phyloP scores from a whole-genome alignment of 2,329 filamentous ascomycete species.

The Paracamarosporium sp. region DNA sequence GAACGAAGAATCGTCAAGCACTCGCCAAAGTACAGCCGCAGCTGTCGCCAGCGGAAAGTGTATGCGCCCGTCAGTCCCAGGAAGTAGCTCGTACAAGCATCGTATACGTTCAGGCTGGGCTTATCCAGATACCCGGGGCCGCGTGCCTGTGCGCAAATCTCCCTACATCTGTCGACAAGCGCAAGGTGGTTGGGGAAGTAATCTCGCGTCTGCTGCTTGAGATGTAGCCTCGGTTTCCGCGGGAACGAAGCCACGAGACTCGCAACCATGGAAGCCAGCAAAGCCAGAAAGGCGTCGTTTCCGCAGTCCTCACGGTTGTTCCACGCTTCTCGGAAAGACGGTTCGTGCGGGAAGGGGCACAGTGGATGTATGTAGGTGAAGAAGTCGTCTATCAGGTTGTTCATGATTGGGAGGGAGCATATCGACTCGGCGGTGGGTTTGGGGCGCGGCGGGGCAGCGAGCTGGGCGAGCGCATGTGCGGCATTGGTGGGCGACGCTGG shows the following conservation, averaged over 20 bases:
- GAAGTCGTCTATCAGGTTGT: conserved; percentile 78
- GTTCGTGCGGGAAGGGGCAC: conserved; percentile 79
- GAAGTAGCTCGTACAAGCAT: conserved; percentile 79
- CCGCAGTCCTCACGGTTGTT: conserved; percentile 70
- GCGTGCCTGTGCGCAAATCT: conserved; percentile 71
- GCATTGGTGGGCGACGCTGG: conserved; percentile 61
- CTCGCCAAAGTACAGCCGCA: conserved; percentile 75
- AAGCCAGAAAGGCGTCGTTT: conserved; percentile 71
- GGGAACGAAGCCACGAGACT: conserved; percentile 78
- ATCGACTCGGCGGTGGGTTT: conserved; percentile 70
- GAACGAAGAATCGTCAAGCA: conserved; percentile 72
- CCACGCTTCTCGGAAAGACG: conserved; percentile 75
- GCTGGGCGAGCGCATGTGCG: conserved; percentile 59
- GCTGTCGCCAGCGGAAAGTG: conserved; percentile 71
- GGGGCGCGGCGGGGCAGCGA: conserved; percentile 53
- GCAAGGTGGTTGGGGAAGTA: conserved; percentile 73
- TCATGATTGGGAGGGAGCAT: conserved; percentile 71
- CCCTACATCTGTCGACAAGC: conserved; percentile 74
- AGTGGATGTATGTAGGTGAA: conserved; percentile 83
- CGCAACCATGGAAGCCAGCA: conserved; percentile 77
- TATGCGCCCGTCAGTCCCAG: conserved; percentile 71
- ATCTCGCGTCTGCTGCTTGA: conserved; percentile 70
- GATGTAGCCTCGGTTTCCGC: conserved; percentile 71
- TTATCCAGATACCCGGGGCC: conserved; percentile 64
- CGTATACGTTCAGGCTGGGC: conserved; percentile 63